Evolutionary conservation across 2,329 filamentous ascomycete genomes (phyloP), one percentile per base, ranked within the genome.

Genomic region (Byssochlamys sp.): DNA sequence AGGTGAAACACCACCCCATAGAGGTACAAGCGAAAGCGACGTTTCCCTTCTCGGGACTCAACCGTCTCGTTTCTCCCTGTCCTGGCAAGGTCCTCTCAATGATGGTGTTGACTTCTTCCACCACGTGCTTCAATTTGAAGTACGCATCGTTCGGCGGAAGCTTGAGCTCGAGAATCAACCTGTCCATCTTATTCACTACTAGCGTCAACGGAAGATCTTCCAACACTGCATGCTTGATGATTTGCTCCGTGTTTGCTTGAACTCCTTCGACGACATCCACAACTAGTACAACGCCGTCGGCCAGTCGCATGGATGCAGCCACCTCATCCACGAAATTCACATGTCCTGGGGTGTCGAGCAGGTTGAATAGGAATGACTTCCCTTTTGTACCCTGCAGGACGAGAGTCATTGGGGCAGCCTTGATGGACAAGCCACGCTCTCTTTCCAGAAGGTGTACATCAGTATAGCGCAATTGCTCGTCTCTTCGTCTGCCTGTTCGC

Each of bases 301-400:
- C 91, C 55, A 99, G 76, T 49, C 94, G 85, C 66, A 96, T 78
- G 0, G 91, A 88, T 3, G 91, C 86, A 7, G 94, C 94, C 39
- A 99, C 90, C 73, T 99, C 94, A 70, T 99, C 94, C 49, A 95
- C 92, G 71, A 99, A 99, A 73, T 99, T 96, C 69, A 97, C 94
- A 71, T 99, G 94, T 5, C 94, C 94, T 0, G 94, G 94, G 0
- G 94, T 99, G 75, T 99, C 94, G 58, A 99, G 80, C 57, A 99
- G 85, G 74, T 97, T 97, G 76, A 99, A 78, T 2, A 99, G 81
- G 75, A 97, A 91, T 35, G 91, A 97, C 75, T 99, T 99, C 55
- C 90, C 90, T 72, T 89, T 90, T 7, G 90, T 91, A 64, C 85
- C 89, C 67, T 90, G 90, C 57, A 99, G 79, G 39, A 97, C 86